These are phyloP conservation scores for Colletotrichum lindemuthianum DNA, from an alignment of 2,329 filamentous ascomycete genomes.

Conservation along the genomic window DNA sequence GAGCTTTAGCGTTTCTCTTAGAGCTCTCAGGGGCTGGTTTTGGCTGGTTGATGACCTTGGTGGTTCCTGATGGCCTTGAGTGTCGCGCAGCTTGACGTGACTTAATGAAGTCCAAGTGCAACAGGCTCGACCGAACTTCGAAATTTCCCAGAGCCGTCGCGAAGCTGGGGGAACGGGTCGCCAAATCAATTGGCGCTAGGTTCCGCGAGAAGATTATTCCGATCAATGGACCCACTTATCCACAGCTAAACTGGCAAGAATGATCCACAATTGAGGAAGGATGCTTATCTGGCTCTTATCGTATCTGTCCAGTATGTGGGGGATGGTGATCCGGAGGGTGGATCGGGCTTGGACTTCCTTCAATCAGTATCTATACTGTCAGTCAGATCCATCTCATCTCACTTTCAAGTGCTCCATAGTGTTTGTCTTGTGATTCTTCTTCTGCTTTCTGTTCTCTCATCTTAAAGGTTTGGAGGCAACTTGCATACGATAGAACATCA, in stretches of 20 bases:
- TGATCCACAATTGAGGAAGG: not conserved
- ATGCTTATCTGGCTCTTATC: constrained; percentile 21
- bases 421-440: too few species aligned
- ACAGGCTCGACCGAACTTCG: constrained; percentile 42
- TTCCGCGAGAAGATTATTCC: constrained; percentile 48
- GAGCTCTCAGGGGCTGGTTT: too few species aligned
- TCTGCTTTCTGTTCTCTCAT: too few species aligned
- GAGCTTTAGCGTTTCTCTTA: too few species aligned
- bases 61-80: constrained; percentile 10
- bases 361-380: too few species aligned
- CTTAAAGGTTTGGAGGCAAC: too few species aligned
- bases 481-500: too few species aligned
- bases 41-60: too few species aligned
- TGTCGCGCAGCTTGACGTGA: constrained; percentile 30
- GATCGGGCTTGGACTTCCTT: too few species aligned
- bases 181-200: constrained; percentile 56
- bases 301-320: not conserved
- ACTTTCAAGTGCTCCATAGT: too few species aligned
- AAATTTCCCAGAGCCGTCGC: constrained; percentile 50
- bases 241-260: constrained; percentile 24
- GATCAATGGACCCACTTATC: constrained; percentile 29
- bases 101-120: constrained; percentile 13
- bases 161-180: constrained; percentile 51
- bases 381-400: too few species aligned
- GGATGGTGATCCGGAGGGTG: too few species aligned